Base-by-base conservation (phyloP, 1,284 basidiomycete species). In the Mixia osmundae region DNA sequence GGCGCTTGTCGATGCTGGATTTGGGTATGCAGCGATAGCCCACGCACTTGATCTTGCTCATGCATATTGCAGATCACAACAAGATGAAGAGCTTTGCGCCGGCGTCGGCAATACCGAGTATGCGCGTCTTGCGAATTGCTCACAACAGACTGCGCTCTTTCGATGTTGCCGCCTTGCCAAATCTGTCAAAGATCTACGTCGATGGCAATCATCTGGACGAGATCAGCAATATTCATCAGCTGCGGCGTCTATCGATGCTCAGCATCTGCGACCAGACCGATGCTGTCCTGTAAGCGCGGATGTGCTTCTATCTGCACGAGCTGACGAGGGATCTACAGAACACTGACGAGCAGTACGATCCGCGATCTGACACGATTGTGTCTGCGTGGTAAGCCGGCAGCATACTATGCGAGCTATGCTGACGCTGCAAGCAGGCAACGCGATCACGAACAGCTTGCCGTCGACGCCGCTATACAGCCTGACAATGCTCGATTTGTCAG, bases 401-500 rank as follows among this genome's bases (percentile, higher is more conserved):
- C 25, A 25, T 25, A 8, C 8, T 25, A n/a, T n/a, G 8, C 25
- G 25, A 25, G 8, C 25, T 8, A 25, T 25, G 25, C 46, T 19
- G 15, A 10, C 9, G 8, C n/a, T 5, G 2, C 3, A 14, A 20
- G 10, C 37, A 57, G 57, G 61, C 35, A 63, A 63, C 41, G 50
- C 54, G 5, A 45, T 62, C 4, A 44, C 53, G 12, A 37, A 37
- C 0, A 28, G 42, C 3, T 62, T 64, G 51, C 61, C 74, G 45
- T 58, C 61, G 40, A 65, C 67, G 54, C 61, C 70, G 30, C 77
- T 77, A 58, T 83, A 82, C 60, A 76, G 82, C 50, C 64, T 97
- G 48, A 65, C 79, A 25, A 95, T 95, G 61, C 66, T 97, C 48
- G 89, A 99, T 59, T 63, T 80, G 25, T 83, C 85, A 10, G 79